These are phyloP conservation scores for Sarocladium strictum DNA, from an alignment of 2,329 filamentous ascomycete species.

Conservation along the genomic window DNA sequence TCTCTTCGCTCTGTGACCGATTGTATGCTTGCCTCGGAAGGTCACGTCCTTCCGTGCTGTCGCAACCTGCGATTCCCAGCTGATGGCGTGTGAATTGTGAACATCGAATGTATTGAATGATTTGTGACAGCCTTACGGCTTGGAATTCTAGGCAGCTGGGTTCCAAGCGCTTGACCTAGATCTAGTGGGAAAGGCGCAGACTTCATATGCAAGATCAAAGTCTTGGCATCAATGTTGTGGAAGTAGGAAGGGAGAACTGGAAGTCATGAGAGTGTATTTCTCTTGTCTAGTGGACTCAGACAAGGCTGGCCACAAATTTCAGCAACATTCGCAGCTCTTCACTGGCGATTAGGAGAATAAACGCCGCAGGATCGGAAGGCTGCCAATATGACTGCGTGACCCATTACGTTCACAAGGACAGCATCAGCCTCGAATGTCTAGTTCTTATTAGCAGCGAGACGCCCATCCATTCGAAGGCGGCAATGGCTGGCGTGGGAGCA, in stretches of 20 bases:
- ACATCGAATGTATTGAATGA: neutral
- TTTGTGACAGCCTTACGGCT: neutral
- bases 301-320: too few species aligned
- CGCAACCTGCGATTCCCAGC: neutral
- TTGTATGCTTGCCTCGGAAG: neutral
- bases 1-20: neutral
- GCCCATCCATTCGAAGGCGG: too few species aligned
- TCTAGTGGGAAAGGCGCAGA: neutral
- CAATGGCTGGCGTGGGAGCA: too few species aligned
- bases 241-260: neutral
- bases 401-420: too few species aligned
- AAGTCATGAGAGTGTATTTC: too few species aligned
- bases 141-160: neutral
- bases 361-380: too few species aligned
- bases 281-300: too few species aligned
- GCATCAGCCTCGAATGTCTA: too few species aligned
- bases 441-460: too few species aligned
- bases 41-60: neutral
- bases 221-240: neutral
- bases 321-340: too few species aligned
- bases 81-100: neutral
- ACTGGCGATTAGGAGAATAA: too few species aligned
- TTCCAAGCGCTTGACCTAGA: neutral
- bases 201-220: neutral
- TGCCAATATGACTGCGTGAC: too few species aligned